Evolutionary conservation across 2,329 filamentous ascomycete genomes (phyloP).

Genomic region (Stachybotrys echinatus): DNA sequence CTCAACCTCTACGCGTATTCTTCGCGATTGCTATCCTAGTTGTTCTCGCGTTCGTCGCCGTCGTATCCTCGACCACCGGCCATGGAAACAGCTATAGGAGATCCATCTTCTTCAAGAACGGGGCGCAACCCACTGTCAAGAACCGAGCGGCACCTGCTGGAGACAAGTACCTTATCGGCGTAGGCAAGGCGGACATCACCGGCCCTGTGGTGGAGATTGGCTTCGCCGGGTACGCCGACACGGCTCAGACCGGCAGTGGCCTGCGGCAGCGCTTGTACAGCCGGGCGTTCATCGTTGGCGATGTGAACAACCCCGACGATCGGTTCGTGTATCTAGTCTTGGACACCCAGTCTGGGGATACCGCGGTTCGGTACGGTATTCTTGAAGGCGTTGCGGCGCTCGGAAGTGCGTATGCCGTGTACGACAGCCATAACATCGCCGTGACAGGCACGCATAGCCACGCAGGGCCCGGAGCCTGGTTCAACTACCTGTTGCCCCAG

Average conservation of each 20-base stretch:
- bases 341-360: slow-evolving; percentile 84
- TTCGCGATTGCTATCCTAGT: not conserved
- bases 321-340: slow-evolving; percentile 84
- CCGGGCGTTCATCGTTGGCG: slow-evolving; percentile 81
- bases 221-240: slow-evolving; percentile 86
- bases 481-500: slow-evolving; percentile 91
- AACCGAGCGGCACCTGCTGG: slow-evolving; percentile 7
- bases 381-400: slow-evolving; percentile 65
- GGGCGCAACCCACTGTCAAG: not conserved
- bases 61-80: not conserved
- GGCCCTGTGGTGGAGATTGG: slow-evolving; percentile 85
- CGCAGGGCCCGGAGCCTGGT: slow-evolving; percentile 84
- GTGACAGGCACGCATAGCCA: slow-evolving; percentile 93
- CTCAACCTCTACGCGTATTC: not conserved
- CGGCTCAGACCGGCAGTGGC: slow-evolving; percentile 76
- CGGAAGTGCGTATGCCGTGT: slow-evolving; percentile 68
- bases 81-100: not conserved
- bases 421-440: slow-evolving; percentile 76
- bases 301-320: slow-evolving; percentile 58
- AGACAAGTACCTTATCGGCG: slow-evolving; percentile 45
- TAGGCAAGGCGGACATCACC: slow-evolving; percentile 55
- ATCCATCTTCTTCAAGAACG: not conserved
- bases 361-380: slow-evolving; percentile 82
- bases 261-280: slow-evolving; percentile 85
- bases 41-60: not conserved